These are phyloP conservation scores for Kluyveromyces wickerhamii DNA, from an alignment of 805 yeast genomes.

Conservation along the genomic window DNA sequence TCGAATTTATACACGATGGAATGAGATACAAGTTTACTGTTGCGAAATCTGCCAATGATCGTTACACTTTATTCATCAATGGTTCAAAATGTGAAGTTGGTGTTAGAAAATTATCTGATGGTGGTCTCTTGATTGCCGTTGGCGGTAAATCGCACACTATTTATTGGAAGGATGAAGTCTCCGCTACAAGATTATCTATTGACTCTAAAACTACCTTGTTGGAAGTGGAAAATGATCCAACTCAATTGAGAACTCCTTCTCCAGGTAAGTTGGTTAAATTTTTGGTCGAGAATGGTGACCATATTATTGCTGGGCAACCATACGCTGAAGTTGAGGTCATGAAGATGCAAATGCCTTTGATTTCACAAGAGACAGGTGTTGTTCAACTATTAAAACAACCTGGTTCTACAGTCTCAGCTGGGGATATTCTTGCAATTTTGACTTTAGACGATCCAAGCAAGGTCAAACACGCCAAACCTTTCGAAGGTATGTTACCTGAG, in stretches of 20 bases:
- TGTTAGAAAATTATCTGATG: constrained; percentile 85
- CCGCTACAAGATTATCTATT: constrained; percentile 89
- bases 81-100: constrained; percentile 88
- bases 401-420: constrained; percentile 93
- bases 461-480: constrained; percentile 94
- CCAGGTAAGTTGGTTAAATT: constrained; percentile 96
- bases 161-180: constrained; percentile 96
- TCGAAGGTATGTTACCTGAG: constrained; percentile 87
- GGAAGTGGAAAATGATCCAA: constrained; percentile 96
- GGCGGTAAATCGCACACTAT: constrained; percentile 93
- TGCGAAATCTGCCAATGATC: constrained; percentile 81
- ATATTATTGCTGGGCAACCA: constrained; percentile 82
- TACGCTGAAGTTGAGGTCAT: constrained; percentile 98
- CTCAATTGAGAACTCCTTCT: constrained; percentile 96
- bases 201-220: constrained; percentile 91
- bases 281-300: constrained; percentile 93
- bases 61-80: constrained; percentile 83
- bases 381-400: constrained; percentile 94
- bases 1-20: constrained; percentile 94
- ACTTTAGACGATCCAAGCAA: constrained; percentile 94
- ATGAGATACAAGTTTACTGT: constrained; percentile 90
- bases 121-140: constrained; percentile 80
- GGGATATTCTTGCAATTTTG: constrained; percentile 92
- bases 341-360: constrained; percentile 98
- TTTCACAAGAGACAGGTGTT: constrained; percentile 88